These are phyloP conservation scores for Jatropha podagrica DNA, from an alignment of 441 rosid genomes.

Conservation along the genomic window DNA sequence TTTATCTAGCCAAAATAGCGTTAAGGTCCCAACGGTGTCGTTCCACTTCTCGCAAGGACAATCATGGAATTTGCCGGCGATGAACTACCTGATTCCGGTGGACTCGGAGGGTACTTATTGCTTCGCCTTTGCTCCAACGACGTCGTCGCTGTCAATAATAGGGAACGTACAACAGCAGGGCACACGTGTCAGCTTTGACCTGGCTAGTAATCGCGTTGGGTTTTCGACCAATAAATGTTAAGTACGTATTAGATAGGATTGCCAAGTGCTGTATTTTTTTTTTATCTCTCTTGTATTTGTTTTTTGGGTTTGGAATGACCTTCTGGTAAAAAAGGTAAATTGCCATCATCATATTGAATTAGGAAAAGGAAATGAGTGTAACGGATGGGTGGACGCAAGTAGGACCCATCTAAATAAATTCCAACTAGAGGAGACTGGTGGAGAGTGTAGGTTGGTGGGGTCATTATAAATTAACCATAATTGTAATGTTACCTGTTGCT, in stretches of 20 bases:
- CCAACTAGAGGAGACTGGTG: not conserved
- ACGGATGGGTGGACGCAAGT: slow-evolving; percentile 15
- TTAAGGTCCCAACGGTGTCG: slow-evolving; percentile 87
- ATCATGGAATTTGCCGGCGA: slow-evolving; percentile 70
- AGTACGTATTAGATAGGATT: slow-evolving; percentile 1
- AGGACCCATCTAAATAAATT: slow-evolving; percentile 23
- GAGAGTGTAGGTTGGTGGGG: not conserved
- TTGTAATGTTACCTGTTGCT: not conserved
- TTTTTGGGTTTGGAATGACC: slow-evolving; percentile 15
- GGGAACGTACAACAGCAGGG: slow-evolving; percentile 96
- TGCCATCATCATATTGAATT: not conserved
- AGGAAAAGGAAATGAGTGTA: not conserved
- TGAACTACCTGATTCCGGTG: slow-evolving; percentile 78
- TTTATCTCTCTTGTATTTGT: not conserved
- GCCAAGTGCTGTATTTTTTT: too few relatives aligned
- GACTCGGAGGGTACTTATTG: slow-evolving; percentile 72
- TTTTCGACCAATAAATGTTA: slow-evolving; percentile 64
- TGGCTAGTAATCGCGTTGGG: slow-evolving; percentile 69
- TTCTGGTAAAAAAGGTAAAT: slow-evolving; percentile 19
- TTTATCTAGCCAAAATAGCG: slow-evolving; percentile 63
- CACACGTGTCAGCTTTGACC: slow-evolving; percentile 76
- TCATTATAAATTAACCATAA: not conserved
- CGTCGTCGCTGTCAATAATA: slow-evolving; percentile 73
- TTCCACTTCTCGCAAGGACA: slow-evolving; percentile 63
- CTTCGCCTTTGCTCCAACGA: slow-evolving; percentile 88